Percentiles rank a stretch among this genome's conserved stretches.
These are phyloP conservation scores for Cordyceps tenuipes DNA, from an alignment of 2,329 filamentous ascomycete genomes.

Conservation along the genomic window DNA sequence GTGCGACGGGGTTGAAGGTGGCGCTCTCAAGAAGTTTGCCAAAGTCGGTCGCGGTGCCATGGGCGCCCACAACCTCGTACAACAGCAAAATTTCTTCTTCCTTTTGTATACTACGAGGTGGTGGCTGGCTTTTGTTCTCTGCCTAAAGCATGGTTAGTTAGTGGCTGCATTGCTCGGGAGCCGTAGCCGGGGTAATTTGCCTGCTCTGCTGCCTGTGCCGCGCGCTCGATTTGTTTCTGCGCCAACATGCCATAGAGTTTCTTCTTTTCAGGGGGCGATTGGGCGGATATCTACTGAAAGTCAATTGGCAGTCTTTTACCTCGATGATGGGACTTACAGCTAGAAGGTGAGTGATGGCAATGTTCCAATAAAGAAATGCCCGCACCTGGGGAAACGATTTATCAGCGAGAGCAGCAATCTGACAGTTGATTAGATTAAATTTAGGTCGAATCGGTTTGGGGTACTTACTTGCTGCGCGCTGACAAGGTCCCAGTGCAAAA, in stretches of 20 bases:
- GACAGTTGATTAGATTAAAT: too few relatives aligned
- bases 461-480: constrained; percentile 46
- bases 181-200: constrained; percentile 20
- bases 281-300: constrained; percentile 32
- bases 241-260: constrained; percentile 44
- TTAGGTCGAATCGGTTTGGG: background rate
- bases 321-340: constrained; percentile 31
- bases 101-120: constrained; percentile 29
- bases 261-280: constrained; percentile 39
- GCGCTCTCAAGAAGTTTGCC: constrained; percentile 30
- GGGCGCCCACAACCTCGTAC: constrained; percentile 37
- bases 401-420: constrained; percentile 49
- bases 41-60: constrained; percentile 35
- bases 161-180: background rate
- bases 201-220: constrained; percentile 37
- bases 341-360: constrained; percentile 44
- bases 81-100: constrained; percentile 45
- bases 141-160: constrained; percentile 8
- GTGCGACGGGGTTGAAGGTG: constrained; percentile 32
- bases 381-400: constrained; percentile 41
- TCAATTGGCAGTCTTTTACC: background rate
- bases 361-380: constrained; percentile 46
- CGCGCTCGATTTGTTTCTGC: constrained; percentile 42
- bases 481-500: constrained; percentile 46
- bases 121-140: constrained; percentile 14